Percentiles rank a stretch among this genome's conserved stretches.
Conservation (phyloP, 176 grass and related monocot genomes). For the Bolboschoenus planiculmis region DNA sequence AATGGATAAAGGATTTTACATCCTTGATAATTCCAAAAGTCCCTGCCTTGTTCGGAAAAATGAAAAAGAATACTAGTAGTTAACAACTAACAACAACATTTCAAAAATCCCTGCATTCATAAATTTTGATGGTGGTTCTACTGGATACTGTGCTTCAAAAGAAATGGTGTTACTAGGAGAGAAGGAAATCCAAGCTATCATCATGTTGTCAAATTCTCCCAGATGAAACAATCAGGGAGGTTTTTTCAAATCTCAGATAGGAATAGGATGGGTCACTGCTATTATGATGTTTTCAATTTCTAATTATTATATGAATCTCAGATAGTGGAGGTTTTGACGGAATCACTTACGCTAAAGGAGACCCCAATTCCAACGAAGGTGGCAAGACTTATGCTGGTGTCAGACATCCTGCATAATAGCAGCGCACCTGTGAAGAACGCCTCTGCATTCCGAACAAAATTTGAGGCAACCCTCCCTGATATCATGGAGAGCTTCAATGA, state of each 20-base stretch:
- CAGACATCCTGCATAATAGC: slow-evolving; percentile 96
- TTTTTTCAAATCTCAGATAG: not conserved
- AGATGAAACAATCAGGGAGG: not conserved
- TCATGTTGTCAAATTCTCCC: not conserved
- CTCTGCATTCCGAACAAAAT: slow-evolving; percentile 91
- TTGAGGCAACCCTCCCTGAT: slow-evolving; percentile 78
- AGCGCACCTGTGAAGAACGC: slow-evolving; percentile 97
- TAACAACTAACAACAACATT: not conserved
- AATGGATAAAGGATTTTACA: not conserved
- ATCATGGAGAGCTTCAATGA: slow-evolving; percentile 97
- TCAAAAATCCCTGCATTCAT: not conserved
- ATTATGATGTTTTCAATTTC: not conserved
- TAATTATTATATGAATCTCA: slow-evolving; percentile 34
- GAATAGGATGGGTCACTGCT: not conserved
- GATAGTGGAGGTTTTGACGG: slow-evolving; percentile 93
- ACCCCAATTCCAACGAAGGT: slow-evolving; percentile 92
- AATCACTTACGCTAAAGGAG: slow-evolving; percentile 93
- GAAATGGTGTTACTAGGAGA: not conserved
- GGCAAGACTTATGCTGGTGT: slow-evolving; percentile 93
- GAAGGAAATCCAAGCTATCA: not conserved
- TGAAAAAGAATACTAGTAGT: not conserved
- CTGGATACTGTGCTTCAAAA: not conserved
- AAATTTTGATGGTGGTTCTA: not conserved
- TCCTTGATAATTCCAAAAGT: not conserved
- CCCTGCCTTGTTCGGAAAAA: not conserved